Evolutionary conservation across 2,329 filamentous ascomycete genomes (phyloP), one percentile per base, ranked within the genome.

Genomic region (Cladobotryum mycophilum): DNA sequence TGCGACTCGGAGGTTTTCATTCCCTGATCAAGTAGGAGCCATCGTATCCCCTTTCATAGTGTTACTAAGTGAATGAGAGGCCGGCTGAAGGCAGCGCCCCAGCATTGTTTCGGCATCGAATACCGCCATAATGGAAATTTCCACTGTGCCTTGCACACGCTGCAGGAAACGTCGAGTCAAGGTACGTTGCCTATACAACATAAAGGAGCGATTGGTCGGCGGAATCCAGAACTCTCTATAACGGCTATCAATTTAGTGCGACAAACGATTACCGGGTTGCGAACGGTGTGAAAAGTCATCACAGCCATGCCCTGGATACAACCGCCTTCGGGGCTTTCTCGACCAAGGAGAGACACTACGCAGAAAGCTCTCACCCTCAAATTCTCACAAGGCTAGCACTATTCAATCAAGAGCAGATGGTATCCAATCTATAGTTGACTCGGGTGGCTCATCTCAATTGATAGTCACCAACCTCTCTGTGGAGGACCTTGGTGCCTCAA

Each of bases 151-250:
- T 13, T 57, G 55, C 35, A 54, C 53, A 12, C 49, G 47, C 15
- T 57, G 55, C 46, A 51, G 53, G 33, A 55, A 53, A 17, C 53
- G 55, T 15, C 53, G 55, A 22, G 55, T 57, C 42, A 57, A 55
- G 53, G 55, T 57, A 55, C 34, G 50, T 45, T 30, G 18, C 22
- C 18, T 40, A 20, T 45, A 25, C 41, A 40, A 14, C 15, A 25
- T 22, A 41, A 17, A 34, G 9, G 22, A 12, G n/a, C 20, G 9
- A 1, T 5, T 17, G 22, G 20, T 11, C 6, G 6, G 25, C 25
- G 9, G 25, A 2, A 30, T 11, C 4, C 2, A 30, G 25, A 8
- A 30, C 8, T 30, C 25, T 30, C 25, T 30, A 11, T 30, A 30
- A 30, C 25, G 2, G 20, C 9, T 37, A 33, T 3, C 33, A 18